Conservation (phyloP, 805 yeast species). For the Lipomyces oligophaga region DNA sequence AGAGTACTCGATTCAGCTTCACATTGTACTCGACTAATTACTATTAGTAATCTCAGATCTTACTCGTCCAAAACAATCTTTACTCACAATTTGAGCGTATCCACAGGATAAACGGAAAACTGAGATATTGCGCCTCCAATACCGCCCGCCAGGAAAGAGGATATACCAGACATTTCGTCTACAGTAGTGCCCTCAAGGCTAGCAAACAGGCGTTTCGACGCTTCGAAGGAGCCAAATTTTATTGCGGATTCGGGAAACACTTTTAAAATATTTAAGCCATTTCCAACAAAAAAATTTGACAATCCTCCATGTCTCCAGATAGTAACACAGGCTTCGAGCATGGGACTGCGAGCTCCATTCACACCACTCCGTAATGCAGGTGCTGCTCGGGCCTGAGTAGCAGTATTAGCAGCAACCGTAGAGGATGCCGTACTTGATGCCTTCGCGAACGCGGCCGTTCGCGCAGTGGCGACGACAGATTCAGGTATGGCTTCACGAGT, state of each 20-base stretch:
- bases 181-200: constrained; percentile 31
- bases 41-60: not conserved
- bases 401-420: too few relatives aligned
- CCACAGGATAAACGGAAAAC: constrained; percentile 89
- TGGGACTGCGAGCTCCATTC: constrained; percentile 53
- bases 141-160: constrained; percentile 93
- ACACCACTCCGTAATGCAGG: too few relatives aligned
- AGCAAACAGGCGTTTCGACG: constrained; percentile 72
- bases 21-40: constrained; percentile 70
- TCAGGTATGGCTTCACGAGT: constrained; percentile 42
- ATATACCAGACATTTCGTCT: constrained; percentile 53
- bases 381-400: too few relatives aligned
- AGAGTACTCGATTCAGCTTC: constrained; percentile 66
- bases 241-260: constrained; percentile 97
- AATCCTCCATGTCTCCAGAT: constrained; percentile 87
- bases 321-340: constrained; percentile 73
- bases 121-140: constrained; percentile 93
- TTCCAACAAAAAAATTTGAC: constrained; percentile 79
- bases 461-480: constrained; percentile 16
- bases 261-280: constrained; percentile 69
- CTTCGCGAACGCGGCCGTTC: constrained; percentile 31
- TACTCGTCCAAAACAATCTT: not conserved
- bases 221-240: constrained; percentile 93
- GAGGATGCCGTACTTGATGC: not conserved
- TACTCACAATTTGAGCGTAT: constrained; percentile 70